These are phyloP conservation scores for Hygrophorus russula DNA, from an alignment of 768 basidiomycete genomes.

Conservation along the genomic window DNA sequence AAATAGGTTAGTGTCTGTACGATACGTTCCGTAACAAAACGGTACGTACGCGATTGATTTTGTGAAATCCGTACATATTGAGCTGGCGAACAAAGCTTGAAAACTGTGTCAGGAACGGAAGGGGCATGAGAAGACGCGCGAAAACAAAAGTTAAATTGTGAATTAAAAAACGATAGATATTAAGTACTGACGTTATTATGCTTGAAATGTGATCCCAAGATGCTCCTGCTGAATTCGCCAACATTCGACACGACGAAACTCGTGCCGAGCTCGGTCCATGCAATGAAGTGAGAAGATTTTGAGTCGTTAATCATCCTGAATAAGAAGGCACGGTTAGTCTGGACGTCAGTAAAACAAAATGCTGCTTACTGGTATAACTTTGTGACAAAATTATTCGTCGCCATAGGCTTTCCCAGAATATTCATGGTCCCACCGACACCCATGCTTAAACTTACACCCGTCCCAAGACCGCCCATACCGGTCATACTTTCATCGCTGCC, in stretches of 20 bases:
- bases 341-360: background rate
- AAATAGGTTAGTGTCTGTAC: slow-evolving; percentile 1
- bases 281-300: slow-evolving; percentile 68
- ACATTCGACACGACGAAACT: slow-evolving; percentile 83
- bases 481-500: slow-evolving; percentile 14
- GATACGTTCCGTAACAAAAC: slow-evolving; percentile 1
- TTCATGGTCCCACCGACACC: slow-evolving; percentile 36
- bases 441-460: slow-evolving; percentile 7
- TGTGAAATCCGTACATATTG: slow-evolving; percentile 96
- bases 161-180: slow-evolving; percentile 2
- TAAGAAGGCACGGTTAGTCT: background rate
- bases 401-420: slow-evolving; percentile 54
- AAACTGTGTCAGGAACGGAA: slow-evolving; percentile 38
- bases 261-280: slow-evolving; percentile 75
- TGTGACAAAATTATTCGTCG: slow-evolving; percentile 75
- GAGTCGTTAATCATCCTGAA: slow-evolving; percentile 78
- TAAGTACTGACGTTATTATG: slow-evolving; percentile 65
- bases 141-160: background rate
- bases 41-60: slow-evolving; percentile 69
- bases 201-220: slow-evolving; percentile 81
- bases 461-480: slow-evolving; percentile 3
- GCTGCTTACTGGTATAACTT: slow-evolving; percentile 72
- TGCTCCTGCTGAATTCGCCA: slow-evolving; percentile 76
- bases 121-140: background rate
- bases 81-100: slow-evolving; percentile 90